Base-by-base conservation (phyloP, 129 eudicot species). In the Lonicera japonica region DNA sequence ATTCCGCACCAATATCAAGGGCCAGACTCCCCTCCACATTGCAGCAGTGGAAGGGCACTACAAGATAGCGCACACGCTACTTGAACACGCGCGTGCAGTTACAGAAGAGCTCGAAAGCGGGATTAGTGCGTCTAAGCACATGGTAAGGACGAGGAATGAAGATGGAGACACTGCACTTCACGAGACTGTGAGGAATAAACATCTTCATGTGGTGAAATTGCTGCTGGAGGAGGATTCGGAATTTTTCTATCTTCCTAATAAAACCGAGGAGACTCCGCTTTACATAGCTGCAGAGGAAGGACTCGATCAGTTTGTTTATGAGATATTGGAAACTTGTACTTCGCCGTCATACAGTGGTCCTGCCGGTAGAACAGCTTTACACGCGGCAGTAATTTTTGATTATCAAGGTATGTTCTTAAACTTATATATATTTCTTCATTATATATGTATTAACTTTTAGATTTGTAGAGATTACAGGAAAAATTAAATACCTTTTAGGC, bases 151-250 rank as follows among this genome's bases (percentile, higher is more conserved):
- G 60, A 19, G 29, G 29, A 66, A 59, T 21, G 11, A 29, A 8
- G 66, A 65, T 1, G 25, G 51, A 18, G 72, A 65, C 52, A 65
- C 78, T 0, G 78, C 78, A 13, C 39, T 73, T 54, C 78, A 73
- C 17, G 69, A 66, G 65, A 68, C 78, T 2, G 58, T 66, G 59
- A 48, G 68, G 8, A 14, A 23, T 38, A 5, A 36, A 11, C 17
- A 25, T 21, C 17, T 52, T 1, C 7, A 5, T 0, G 60, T 70
- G 7, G 73, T 65, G 19, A 51, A 24, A 51, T 13, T 66, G 25
- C 23, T 76, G 52, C 25, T 65, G 8, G 39, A 65, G 18, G 34
- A 46, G 43, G 81, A 70, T 60, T 36, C 56, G 0, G 23, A 53
- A n/a, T n/a, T 0, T 45, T 34, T 59, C 12, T 13, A 15, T 8